Base-by-base conservation (phyloP, 225 moss, liverwort and hornwort genomes). In the Marchantia polymorpha region DNA sequence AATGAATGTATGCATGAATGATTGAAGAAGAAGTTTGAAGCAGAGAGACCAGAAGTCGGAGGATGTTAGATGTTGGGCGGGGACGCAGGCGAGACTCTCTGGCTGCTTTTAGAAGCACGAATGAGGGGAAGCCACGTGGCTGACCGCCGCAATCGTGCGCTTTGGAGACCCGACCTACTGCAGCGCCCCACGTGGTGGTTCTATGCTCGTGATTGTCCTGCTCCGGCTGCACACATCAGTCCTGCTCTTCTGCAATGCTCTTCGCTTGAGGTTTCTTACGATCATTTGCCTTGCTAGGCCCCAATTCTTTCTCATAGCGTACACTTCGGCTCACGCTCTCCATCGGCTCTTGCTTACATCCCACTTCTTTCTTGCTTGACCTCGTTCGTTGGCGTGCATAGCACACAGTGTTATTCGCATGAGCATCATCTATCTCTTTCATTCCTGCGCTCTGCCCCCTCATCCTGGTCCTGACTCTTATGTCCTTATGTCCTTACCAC, bases 81-180 rank as follows among this genome's bases (percentile, higher is more conserved):
- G 47, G 52, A 29, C 15, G 77, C 64, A 64, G 69, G 78, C 30
- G 54, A 69, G 69, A 53, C 68, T 69, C 52, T 29, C 78, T 29
- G 78, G 78, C 52, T 50, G 77, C 78, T 78, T 77, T 78, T 51
- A 53, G 8, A 6, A 55, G 20, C 11, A 78, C 69, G 78, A 78
- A 78, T 69, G 29, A 23, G 17, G 69, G 27, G 8, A 16, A 73
- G 80, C 72, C 80, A 80, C 80, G 80, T 80, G 80, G 71, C 56
- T 1, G 60, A 23, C 80, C 71, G 80, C 80, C 80, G 80, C 80
- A 80, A 80, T 80, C 80, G 79, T 80, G 80, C 80, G 22, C 80
- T 80, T 54, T 51, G 72, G 50, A 59, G 68, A 80, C 72, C 15
- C 72, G 73, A 80, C 80, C 80, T 80, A 80, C 80, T 80, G 80